Conservation (phyloP, 2,329 filamentous ascomycete species). For the Plenodomus lindquistii region DNA sequence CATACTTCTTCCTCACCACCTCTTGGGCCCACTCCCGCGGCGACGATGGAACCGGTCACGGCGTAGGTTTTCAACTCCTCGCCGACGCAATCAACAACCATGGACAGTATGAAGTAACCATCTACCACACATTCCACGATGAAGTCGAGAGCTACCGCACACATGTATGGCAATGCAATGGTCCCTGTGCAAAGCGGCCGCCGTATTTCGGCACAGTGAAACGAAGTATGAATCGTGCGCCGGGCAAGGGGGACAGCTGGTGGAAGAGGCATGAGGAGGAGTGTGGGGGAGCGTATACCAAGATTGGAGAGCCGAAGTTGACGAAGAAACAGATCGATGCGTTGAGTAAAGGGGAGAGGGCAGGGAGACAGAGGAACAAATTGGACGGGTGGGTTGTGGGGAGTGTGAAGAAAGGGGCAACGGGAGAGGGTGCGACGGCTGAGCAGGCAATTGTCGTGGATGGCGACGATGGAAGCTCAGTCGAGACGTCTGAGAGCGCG, state of each 20-base stretch:
- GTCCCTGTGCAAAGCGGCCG: slow-evolving; percentile 42
- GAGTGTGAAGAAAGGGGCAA: slow-evolving; percentile 10
- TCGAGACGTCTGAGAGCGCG: slow-evolving; percentile 8
- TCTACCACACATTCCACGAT: slow-evolving; percentile 52
- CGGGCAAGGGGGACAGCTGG: slow-evolving; percentile 49
- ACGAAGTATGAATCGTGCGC: slow-evolving; percentile 51
- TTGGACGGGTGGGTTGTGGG: slow-evolving; percentile 47
- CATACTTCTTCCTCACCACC: slow-evolving; percentile 53
- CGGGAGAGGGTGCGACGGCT: slow-evolving; percentile 16
- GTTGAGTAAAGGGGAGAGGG: slow-evolving; percentile 46
- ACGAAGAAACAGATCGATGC: slow-evolving; percentile 48
- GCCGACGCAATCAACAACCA: slow-evolving; percentile 52
- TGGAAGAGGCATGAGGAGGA: slow-evolving; percentile 46
- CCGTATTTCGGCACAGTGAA: slow-evolving; percentile 52
- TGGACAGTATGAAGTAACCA: slow-evolving; percentile 46
- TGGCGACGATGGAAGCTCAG: slow-evolving; percentile 13
- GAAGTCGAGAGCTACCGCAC: slow-evolving; percentile 52
- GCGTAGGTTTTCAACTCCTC: slow-evolving; percentile 48
- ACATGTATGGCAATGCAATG: slow-evolving; percentile 51
- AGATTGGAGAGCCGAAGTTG: slow-evolving; percentile 47
- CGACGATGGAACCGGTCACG: slow-evolving; percentile 50
- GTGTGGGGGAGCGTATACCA: slow-evolving; percentile 49
- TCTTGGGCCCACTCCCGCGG: slow-evolving; percentile 49
- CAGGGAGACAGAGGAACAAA: slow-evolving; percentile 51
- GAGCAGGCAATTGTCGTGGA: slow-evolving; percentile 5